Base-by-base conservation (phyloP, 2,329 filamentous ascomycete species). In the Paraphaeosphaeria minitans region DNA sequence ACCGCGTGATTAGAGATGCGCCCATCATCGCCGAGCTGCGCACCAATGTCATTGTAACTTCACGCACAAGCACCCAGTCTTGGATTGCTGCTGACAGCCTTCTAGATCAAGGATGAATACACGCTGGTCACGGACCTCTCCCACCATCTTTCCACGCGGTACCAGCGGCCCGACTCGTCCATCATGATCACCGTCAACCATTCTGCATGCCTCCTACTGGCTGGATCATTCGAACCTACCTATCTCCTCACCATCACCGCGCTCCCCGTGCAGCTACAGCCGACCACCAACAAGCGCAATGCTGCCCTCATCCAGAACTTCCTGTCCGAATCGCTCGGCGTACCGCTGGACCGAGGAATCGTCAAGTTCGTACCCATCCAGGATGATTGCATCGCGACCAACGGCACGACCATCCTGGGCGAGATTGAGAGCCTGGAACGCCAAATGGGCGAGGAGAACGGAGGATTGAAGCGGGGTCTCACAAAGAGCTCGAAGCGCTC, bases 201-300 rank as follows among this genome's bases (percentile, higher is more conserved):
- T 69, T 88, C 89, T 27, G 84, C 86, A 14, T 91, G 89, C 70
- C 85, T 97, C 66, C 81, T 92, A 56, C 89, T 94, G 60, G 90
- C 86, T 1, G 90, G 88, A 37, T 88, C 87, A 5, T 89, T 91
- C 63, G 89, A 93, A 52, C 89, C 91, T 3, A 90, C 91, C 21
- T 97, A 97, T 71, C 84, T 88, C 59, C 81, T 96, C 69, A 89
- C 86, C 35, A 85, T 97, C 59, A 88, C 85, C 37, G 88, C 91
- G 0, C 81, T 95, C 10, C 83, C 89, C 1, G 82, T 82, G 12
- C 84, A 91, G 63, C 79, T 95, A 57, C 87, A 89, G 60, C 86
- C 90, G 0, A 84, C 87, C 3, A 91, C 87, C 53, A 97, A 97
- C 78, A 90, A 90, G 73, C 87, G 92, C 62, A 95, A 94, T 74